A percentile compares a stretch with the other conserved stretches of the same genome.
Evolutionary conservation across 2,329 filamentous ascomycete species (phyloP).

Genomic region (Passalora sequoiae): DNA sequence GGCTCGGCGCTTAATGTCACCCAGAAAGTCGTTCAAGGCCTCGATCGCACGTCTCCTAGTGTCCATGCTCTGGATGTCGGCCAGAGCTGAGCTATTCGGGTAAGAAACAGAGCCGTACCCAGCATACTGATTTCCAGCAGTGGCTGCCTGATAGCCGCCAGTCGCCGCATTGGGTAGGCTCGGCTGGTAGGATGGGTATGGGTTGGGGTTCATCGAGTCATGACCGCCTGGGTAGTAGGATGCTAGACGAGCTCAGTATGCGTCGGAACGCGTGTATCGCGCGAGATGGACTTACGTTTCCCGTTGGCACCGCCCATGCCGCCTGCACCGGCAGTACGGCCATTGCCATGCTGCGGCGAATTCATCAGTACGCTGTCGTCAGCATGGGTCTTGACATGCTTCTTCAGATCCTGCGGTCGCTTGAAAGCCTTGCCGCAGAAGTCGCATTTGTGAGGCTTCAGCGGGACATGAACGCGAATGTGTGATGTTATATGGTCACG

Average conservation of each 20-base stretch:
- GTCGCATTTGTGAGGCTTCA: slow-evolving; percentile 98
- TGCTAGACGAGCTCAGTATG: slow-evolving; percentile 18
- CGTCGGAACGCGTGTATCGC: slow-evolving; percentile 15
- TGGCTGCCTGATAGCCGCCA: slow-evolving; percentile 24
- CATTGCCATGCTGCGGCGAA: slow-evolving; percentile 52
- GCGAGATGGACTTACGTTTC: slow-evolving; percentile 38
- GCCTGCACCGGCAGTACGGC: slow-evolving; percentile 20
- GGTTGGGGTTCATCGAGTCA: slow-evolving; percentile 28
- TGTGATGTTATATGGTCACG: slow-evolving; percentile 99
- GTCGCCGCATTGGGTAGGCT: slow-evolving; percentile 24
- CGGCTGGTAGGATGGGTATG: slow-evolving; percentile 31
- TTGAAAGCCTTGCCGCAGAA: slow-evolving; percentile 99
- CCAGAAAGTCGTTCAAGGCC: slow-evolving; percentile 89
- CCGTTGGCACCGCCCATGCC: slow-evolving; percentile 35
- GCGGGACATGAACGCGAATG: slow-evolving; percentile 95
- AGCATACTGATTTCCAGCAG: slow-evolving; percentile 31
- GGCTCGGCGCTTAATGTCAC: slow-evolving; percentile 82
- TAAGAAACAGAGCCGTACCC: slow-evolving; percentile 44
- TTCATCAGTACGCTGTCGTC: slow-evolving; percentile 78
- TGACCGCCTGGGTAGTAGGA: slow-evolving; percentile 32
- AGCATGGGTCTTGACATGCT: slow-evolving; percentile 98
- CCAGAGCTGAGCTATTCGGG: slow-evolving; percentile 36
- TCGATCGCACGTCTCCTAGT: slow-evolving; percentile 75
- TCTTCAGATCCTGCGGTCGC: slow-evolving; percentile 96
- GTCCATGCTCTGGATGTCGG: slow-evolving; percentile 50